Evolutionary conservation across 768 basidiomycete species (phyloP).

Genomic region (Boletus edulis): DNA sequence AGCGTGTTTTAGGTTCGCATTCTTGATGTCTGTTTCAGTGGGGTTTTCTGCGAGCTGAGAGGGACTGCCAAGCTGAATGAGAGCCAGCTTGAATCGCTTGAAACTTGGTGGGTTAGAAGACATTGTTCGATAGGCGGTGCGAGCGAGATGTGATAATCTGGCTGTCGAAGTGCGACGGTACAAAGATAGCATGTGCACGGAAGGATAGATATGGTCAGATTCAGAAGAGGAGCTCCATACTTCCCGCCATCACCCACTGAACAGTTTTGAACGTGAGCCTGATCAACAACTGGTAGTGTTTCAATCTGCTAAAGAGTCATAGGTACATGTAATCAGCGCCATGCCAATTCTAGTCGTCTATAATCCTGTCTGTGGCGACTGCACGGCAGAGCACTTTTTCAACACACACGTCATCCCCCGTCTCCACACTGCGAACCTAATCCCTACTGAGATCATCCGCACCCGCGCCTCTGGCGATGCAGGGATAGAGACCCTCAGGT

Average conservation of each 20-base stretch:
- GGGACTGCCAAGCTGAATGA: constrained; percentile 85
- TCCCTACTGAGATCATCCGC: constrained; percentile 35
- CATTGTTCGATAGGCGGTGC: constrained; percentile 20
- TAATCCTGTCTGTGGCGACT: constrained; percentile 74
- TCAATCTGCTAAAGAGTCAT: neutral
- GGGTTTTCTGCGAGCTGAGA: constrained; percentile 36
- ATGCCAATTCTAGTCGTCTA: constrained; percentile 64
- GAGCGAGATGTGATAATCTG: neutral
- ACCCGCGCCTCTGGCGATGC: constrained; percentile 59
- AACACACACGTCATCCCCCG: constrained; percentile 61
- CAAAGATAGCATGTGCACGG: constrained; percentile 12
- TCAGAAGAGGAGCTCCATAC: too few relatives aligned
- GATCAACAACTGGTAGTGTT: neutral
- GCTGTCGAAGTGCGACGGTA: constrained; percentile 8
- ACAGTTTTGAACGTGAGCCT: constrained; percentile 3
- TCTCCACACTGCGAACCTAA: constrained; percentile 40
- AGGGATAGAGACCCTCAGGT: constrained; percentile 42
- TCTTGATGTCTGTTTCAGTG: constrained; percentile 47
- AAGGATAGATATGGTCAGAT: neutral
- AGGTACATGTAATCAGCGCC: neutral
- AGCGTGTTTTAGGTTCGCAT: constrained; percentile 80
- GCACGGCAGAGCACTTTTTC: constrained; percentile 55
- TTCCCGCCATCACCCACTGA: too few relatives aligned
- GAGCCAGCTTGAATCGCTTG: constrained; percentile 79
- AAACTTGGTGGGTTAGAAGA: constrained; percentile 38